Percentiles rank a stretch among this genome's conserved stretches.
Conservation (phyloP, 2,329 filamentous ascomycete genomes). For the Penicillium frequentans region DNA sequence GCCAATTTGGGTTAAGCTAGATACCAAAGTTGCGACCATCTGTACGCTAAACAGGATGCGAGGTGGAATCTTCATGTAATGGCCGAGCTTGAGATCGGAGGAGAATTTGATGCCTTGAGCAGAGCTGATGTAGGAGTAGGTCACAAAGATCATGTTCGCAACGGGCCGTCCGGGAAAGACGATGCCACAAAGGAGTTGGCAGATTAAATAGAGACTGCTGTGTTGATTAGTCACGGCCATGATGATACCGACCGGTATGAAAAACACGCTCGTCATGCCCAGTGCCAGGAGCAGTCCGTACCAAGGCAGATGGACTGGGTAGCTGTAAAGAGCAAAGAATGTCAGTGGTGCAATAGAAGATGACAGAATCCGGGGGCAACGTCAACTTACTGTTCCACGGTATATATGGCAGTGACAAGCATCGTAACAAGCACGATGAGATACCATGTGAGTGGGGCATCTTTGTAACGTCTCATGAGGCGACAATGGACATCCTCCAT, state of each 20-base stretch:
- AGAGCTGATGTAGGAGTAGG: slow-evolving; percentile 85
- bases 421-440: slow-evolving; percentile 72
- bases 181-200: slow-evolving; percentile 78
- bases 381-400: slow-evolving; percentile 73
- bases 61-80: slow-evolving; percentile 63
- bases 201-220: slow-evolving; percentile 81
- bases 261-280: slow-evolving; percentile 74
- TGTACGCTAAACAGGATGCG: slow-evolving; percentile 61
- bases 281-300: slow-evolving; percentile 80
- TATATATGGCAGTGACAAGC: slow-evolving; percentile 76
- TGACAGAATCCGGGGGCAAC: neutral
- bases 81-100: slow-evolving; percentile 76
- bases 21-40: slow-evolving; percentile 63
- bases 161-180: slow-evolving; percentile 82
- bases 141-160: slow-evolving; percentile 91
- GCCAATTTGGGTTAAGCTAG: slow-evolving; percentile 76
- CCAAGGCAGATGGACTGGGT: slow-evolving; percentile 80
- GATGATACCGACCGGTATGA: slow-evolving; percentile 88
- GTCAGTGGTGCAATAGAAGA: slow-evolving; percentile 12
- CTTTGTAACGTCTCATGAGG: slow-evolving; percentile 78
- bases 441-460: slow-evolving; percentile 82
- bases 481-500: slow-evolving; percentile 82
- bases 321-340: slow-evolving; percentile 47
- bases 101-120: slow-evolving; percentile 89
- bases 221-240: slow-evolving; percentile 93